Evolutionary conservation across 108 stramenopile species (phyloP).

Genomic region (Schizochytrium sp.): DNA sequence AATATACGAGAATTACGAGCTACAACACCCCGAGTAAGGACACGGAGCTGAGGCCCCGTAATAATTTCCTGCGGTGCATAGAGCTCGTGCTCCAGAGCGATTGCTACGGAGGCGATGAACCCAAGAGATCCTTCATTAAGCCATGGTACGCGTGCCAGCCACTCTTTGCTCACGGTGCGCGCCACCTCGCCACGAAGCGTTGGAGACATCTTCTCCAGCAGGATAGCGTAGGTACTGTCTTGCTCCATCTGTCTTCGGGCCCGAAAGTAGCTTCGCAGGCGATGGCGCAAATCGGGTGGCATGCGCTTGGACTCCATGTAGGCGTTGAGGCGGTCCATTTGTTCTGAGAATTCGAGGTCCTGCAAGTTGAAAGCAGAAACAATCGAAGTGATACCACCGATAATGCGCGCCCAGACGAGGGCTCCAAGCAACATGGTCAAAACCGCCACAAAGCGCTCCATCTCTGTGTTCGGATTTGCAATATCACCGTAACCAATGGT

Average conservation of each 20-base stretch:
- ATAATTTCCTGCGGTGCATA: background rate
- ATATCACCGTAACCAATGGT: constrained; percentile 53
- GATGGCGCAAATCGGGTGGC: background rate
- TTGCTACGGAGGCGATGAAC: background rate
- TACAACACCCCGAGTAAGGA: background rate
- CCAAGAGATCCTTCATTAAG: background rate
- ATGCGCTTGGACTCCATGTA: constrained; percentile 11
- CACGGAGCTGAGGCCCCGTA: background rate
- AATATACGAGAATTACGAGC: background rate
- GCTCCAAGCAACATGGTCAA: constrained; percentile 41
- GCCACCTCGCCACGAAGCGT: background rate
- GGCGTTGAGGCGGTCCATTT: background rate
- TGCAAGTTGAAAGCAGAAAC: constrained; percentile 1
- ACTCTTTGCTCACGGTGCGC: background rate
- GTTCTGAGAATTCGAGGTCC: background rate
- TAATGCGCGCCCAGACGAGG: background rate
- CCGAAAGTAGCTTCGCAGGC: background rate
- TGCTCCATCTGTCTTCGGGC: background rate
- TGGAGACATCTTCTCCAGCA: constrained; percentile 2
- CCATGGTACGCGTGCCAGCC: constrained; percentile 10
- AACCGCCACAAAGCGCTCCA: constrained; percentile 37
- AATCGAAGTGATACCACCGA: background rate
- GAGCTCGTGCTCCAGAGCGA: background rate
- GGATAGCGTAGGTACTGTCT: background rate
- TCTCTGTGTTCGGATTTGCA: constrained; percentile 26